phyloP scores from a whole-genome alignment of 352 stramenopile species.

The Plasmopara viticola region DNA sequence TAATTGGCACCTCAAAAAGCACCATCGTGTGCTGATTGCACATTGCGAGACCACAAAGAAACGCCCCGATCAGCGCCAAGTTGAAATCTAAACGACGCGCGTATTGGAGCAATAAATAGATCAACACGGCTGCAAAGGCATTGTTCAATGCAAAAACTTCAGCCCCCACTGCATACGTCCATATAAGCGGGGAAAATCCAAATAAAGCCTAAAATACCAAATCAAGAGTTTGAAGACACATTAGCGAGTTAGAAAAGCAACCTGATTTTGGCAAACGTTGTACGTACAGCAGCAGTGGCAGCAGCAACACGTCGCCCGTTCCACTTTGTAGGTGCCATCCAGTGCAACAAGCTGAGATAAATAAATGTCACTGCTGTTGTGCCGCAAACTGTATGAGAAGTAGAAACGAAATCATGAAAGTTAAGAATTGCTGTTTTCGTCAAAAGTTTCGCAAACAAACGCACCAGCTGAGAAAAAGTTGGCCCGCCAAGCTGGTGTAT shows the following conservation, averaged over 20 bases:
- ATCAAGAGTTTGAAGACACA: background rate
- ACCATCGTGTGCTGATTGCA: conserved; percentile 96
- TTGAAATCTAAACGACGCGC: conserved; percentile 15
- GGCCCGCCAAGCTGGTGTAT: conserved; percentile 67
- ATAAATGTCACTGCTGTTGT: conserved; percentile 44
- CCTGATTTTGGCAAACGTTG: background rate
- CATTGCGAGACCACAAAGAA: conserved; percentile 88
- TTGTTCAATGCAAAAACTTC: conserved; percentile 98
- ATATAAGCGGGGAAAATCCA: conserved; percentile 91
- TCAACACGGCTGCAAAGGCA: conserved; percentile 77
- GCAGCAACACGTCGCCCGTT: conserved; percentile 29
- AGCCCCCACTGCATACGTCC: conserved; percentile 91
- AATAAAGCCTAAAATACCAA: conserved; percentile 48
- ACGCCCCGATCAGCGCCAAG: conserved; percentile 57
- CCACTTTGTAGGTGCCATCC: conserved; percentile 21
- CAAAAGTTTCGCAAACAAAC: background rate
- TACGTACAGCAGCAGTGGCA: conserved; percentile 47
- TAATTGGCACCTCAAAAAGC: conserved; percentile 87
- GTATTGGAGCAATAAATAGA: conserved; percentile 62
- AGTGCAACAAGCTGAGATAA: conserved; percentile 48
- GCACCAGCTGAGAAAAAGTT: conserved; percentile 87
- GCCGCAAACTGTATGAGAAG: conserved; percentile 41
- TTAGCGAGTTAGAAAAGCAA: no score
- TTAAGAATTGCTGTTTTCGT: background rate
- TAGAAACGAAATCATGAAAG: background rate